Base-by-base conservation (phyloP, 2,329 filamentous ascomycete genomes). In the Cladosporium austrohemisphaericum region DNA sequence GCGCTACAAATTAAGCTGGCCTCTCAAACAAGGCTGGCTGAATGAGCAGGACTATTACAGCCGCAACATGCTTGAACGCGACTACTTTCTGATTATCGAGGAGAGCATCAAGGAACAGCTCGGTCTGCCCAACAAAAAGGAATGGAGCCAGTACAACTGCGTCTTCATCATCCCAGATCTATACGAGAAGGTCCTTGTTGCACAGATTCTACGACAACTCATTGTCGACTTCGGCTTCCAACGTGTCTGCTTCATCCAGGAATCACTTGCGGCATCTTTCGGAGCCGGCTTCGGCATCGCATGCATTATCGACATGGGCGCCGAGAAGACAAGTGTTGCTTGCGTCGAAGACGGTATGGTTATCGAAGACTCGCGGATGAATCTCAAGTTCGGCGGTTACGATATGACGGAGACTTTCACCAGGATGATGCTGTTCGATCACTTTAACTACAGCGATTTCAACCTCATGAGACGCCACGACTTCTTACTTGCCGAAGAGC, bases 161-260 rank as follows among this genome's bases (percentile, higher is more conserved):
- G 91, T 96, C n/a, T 89, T 97, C 62, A 84, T 98, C 55, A 94
- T 98, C 38, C 93, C 93, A 0, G 93, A 98, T 66, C 76, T 98
- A 8, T 98, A 97, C 70, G 93, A 98, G 71, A 94, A 95, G 67
- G 82, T 81, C 43, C 95, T 96, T 56, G 88, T 97, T 14, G 88
- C 89, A 41, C 84, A 86, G 64, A 74, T 94, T 8, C 75, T 98
- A 33, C 85, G 91, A 49, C 88, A 93, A 52, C 82, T 92, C 59
- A 85, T 97, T 74, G 84, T 81, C 40, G 91, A 92, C 71, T 93
- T 96, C 63, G 86, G 90, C 50, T 95, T 98, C 65, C 86, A 81
- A 55, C 84, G 86, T 49, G 84, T 96, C 41, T 94, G 88, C 66
- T 94, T 98, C 64, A 90, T 97, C 52, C 93, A 98, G 67, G 93